These are phyloP conservation scores for Lasiosphaeriaceae sp. DNA, from an alignment of 495 filamentous ascomycete species.

Conservation along the genomic window DNA sequence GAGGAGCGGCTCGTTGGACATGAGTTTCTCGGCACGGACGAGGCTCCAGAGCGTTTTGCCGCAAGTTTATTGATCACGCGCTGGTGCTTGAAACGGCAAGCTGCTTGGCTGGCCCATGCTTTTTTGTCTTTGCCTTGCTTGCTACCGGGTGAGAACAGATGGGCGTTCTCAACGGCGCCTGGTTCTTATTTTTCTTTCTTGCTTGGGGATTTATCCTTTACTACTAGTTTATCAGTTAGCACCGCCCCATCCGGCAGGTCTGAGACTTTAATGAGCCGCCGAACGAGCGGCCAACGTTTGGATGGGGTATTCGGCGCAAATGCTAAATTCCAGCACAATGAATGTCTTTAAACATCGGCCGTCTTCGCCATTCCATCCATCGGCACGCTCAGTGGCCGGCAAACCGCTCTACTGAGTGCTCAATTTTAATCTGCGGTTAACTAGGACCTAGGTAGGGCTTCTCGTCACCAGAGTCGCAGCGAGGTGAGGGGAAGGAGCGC, in stretches of 20 bases:
- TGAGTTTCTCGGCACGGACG: slow-evolving; percentile 3
- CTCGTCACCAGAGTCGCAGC: slow-evolving; percentile 4
- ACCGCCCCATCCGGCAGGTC: neutral
- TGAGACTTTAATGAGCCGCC: slow-evolving; percentile 11
- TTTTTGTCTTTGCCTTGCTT: neutral
- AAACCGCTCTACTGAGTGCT: neutral
- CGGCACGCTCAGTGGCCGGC: slow-evolving; percentile 8
- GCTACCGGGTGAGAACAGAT: neutral
- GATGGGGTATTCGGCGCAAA: slow-evolving; percentile 12
- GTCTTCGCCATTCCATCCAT: slow-evolving; percentile 6
- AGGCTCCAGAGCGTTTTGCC: slow-evolving; percentile 13
- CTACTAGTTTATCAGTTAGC: too few relatives aligned
- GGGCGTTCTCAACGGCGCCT: slow-evolving; percentile 9
- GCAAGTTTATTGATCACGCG: slow-evolving; percentile 16
- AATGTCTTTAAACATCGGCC: neutral
- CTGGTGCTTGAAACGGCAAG: slow-evolving; percentile 4
- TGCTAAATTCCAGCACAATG: slow-evolving; percentile 10
- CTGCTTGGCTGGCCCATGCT: neutral
- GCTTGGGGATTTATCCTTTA: too few relatives aligned
- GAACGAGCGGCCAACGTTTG: slow-evolving; percentile 13
- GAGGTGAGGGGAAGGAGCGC: slow-evolving; percentile 10
- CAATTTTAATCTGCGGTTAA: slow-evolving; percentile 5
- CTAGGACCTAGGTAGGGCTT: neutral
- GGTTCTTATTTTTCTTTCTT: neutral
- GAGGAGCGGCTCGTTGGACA: neutral